Percentiles rank a stretch among this genome's conserved stretches.
phyloP scores from a whole-genome alignment of 179 eudicot species.

The Sideroxylon spinosum region DNA sequence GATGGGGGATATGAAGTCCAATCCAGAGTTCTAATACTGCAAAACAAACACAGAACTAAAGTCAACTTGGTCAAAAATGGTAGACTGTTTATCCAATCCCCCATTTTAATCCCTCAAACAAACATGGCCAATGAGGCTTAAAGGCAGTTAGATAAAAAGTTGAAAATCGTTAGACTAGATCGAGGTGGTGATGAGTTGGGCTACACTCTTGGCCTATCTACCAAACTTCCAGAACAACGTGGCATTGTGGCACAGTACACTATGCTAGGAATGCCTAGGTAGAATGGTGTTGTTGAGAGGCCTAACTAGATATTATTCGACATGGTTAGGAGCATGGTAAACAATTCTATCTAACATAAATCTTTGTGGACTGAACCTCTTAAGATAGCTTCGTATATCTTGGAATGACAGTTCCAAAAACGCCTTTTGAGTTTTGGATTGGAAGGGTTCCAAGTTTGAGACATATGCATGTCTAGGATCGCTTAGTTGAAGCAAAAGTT shows the following conservation, averaged over 20 bases:
- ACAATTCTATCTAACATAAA: neutral
- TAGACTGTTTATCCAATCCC: too few species aligned
- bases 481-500: neutral
- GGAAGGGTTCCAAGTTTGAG: constrained; percentile 15
- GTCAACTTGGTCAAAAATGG: too few species aligned
- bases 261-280: neutral
- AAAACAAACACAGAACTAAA: too few species aligned
- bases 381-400: neutral
- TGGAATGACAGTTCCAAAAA: neutral
- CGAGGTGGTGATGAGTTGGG: constrained; percentile 1
- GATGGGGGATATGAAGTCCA: too few species aligned
- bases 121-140: too few species aligned
- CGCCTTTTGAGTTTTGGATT: neutral
- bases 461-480: constrained; percentile 11
- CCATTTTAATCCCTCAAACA: too few species aligned
- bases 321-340: neutral
- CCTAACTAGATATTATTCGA: neutral
- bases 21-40: too few species aligned
- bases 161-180: neutral
- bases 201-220: neutral
- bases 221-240: neutral
- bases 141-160: neutral
- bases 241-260: constrained; percentile 14
- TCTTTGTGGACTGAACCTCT: neutral
- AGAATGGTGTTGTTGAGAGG: neutral